Evolutionary conservation across 1,139 yeast genomes (phyloP).

Genomic region (Yamadazyma dushanensis): DNA sequence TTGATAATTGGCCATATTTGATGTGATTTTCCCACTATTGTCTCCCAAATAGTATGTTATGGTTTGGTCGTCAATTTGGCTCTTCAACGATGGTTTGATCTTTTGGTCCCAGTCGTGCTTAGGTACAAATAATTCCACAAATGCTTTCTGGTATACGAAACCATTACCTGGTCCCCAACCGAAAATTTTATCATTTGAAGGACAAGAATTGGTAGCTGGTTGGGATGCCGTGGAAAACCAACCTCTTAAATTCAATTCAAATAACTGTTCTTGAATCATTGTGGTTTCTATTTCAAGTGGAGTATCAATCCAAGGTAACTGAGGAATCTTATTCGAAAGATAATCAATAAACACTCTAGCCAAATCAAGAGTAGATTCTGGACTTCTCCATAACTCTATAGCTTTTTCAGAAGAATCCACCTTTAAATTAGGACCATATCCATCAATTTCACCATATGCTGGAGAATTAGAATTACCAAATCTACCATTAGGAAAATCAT

Average conservation of each 20-base stretch:
- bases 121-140: constrained; percentile 80
- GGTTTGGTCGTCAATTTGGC: constrained; percentile 38
- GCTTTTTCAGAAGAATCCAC: constrained; percentile 69
- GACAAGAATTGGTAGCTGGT: constrained; percentile 83
- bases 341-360: constrained; percentile 70
- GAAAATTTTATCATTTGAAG: constrained; percentile 78
- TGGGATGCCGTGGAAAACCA: constrained; percentile 92
- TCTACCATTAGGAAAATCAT: constrained; percentile 96
- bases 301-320: constrained; percentile 89
- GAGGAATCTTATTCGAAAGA: constrained; percentile 70
- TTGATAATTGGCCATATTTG: constrained; percentile 52
- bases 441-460: constrained; percentile 96
- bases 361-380: constrained; percentile 63
- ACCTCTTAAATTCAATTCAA: constrained; percentile 71
- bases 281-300: constrained; percentile 89
- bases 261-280: constrained; percentile 85
- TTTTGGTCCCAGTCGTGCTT: constrained; percentile 71
- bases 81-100: constrained; percentile 53
- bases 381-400: constrained; percentile 78
- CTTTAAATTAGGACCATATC: constrained; percentile 90
- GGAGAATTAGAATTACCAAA: constrained; percentile 98
- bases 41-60: constrained; percentile 76
- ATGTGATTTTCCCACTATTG: constrained; percentile 52
- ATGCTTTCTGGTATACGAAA: constrained; percentile 88
- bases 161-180: constrained; percentile 98